Evolutionary conservation across 345 rosid species (phyloP), one percentile per base, ranked within the genome.

Genomic region (Eucalyptus pumila): DNA sequence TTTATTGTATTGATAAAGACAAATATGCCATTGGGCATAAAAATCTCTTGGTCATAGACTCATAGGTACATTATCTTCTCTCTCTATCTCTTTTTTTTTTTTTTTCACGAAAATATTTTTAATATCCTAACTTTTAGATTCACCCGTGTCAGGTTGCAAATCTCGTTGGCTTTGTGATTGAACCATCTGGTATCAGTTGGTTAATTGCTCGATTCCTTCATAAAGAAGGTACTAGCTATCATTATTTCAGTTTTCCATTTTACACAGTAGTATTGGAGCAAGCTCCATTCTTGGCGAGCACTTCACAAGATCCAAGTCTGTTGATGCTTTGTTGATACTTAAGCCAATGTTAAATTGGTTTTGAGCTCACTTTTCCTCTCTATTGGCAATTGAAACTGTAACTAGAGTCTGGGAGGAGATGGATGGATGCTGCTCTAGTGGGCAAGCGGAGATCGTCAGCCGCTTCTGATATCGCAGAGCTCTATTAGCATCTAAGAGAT

Each of bases 131-230:
- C 37, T 26, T 62, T 87, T 87, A 30, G 13, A n/a, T 65, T 42
- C 8, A 15, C 40, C 30, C 24, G 3, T 86, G 27, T 93, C 93
- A 96, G 99, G 94, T 95, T 14, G 99, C 98, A 80, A 97, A 96
- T 91, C 99, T 97, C 89, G 98, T 94, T 87, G 99, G 99, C 89
- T 97, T 95, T 93, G 98, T 97, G 85, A 91, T 97, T 80, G 98
- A 97, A 80, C 98, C 98, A 56, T 95, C 97, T 3, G 97, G 97
- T 62, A 58, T 94, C 89, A 94, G 95, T 92, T 96, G 95, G 99
- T 89, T 95, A 91, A 90, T 94, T 49, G 92, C 96, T 87, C 93
- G 89, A 86, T 96, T 96, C 93, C 93, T 94, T 60, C 90, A 87
- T 9, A 91, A 90, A 90, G 95, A 96, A 93, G 99, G 99, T 96